phyloP scores from a whole-genome alignment of 192 early-diverging fungal species.

The Linnemannia exigua region DNA sequence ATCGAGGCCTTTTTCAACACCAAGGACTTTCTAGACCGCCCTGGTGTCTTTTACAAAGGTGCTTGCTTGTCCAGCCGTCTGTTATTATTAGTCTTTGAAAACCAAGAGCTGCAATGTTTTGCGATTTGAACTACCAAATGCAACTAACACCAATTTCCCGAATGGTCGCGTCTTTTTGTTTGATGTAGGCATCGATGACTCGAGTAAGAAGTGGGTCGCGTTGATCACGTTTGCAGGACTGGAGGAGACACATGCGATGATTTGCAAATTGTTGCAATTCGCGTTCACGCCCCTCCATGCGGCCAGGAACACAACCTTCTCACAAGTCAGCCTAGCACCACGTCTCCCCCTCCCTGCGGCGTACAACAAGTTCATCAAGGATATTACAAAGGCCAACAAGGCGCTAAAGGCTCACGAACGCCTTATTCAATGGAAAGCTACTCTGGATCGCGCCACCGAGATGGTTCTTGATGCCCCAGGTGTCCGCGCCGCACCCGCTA shows the following conservation, averaged over 20 bases:
- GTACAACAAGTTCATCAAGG: constrained; percentile 41
- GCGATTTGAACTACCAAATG: neutral
- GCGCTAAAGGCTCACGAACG: constrained; percentile 7
- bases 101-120: neutral
- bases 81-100: neutral
- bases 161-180: neutral
- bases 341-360: constrained; percentile 15
- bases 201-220: constrained; percentile 26
- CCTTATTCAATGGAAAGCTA: constrained; percentile 6
- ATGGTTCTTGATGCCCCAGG: constrained; percentile 27
- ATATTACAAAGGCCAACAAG: constrained; percentile 37
- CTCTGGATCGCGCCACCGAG: constrained; percentile 21
- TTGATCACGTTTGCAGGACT: constrained; percentile 25
- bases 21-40: constrained; percentile 33
- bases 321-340: constrained; percentile 29
- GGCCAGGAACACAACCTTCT: constrained; percentile 21
- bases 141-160: too few relatives aligned
- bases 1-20: constrained; percentile 20
- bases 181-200: constrained; percentile 30
- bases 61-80: neutral
- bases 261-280: constrained; percentile 6
- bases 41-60: constrained; percentile 42
- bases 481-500: neutral
- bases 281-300: constrained; percentile 29
- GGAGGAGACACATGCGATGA: constrained; percentile 21